Evolutionary conservation across 805 yeast species (phyloP).

Genomic region (Sungouiozyma intestinalis): DNA sequence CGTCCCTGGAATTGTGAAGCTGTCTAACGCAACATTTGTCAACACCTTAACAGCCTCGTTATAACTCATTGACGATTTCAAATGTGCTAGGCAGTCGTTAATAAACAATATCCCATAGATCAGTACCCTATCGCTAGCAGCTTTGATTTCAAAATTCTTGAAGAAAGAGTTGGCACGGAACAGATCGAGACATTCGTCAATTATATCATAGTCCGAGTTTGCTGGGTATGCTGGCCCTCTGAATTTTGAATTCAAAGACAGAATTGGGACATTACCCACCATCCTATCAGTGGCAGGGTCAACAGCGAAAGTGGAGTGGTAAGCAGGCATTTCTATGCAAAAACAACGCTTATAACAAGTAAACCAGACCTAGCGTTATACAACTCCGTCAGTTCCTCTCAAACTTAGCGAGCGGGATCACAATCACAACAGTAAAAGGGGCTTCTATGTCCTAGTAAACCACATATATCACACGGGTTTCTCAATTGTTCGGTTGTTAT

Average conservation of each 20-base stretch:
- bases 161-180: constrained; percentile 95
- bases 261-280: constrained; percentile 71
- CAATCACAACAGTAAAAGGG: too few species aligned
- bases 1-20: constrained; percentile 89
- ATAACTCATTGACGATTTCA: constrained; percentile 39
- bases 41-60: constrained; percentile 58
- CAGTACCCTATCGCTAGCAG: constrained; percentile 83
- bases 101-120: constrained; percentile 89
- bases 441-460: too few species aligned
- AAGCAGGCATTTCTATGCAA: constrained; percentile 35
- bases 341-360: too few species aligned
- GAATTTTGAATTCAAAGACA: constrained; percentile 74
- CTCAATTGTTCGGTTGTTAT: too few species aligned
- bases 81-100: constrained; percentile 68
- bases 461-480: too few species aligned
- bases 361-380: too few species aligned
- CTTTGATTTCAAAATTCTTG: constrained; percentile 93
- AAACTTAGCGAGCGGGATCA: too few species aligned
- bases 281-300: constrained; percentile 51
- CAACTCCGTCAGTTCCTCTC: too few species aligned
- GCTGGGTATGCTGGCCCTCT: constrained; percentile 89
- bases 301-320: constrained; percentile 67
- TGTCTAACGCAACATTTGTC: constrained; percentile 78
- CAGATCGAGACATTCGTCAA: constrained; percentile 83
- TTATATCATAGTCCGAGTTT: constrained; percentile 71